Base-by-base conservation (phyloP, 1,284 basidiomycete genomes). In the Fomitiporia mediterranea region DNA sequence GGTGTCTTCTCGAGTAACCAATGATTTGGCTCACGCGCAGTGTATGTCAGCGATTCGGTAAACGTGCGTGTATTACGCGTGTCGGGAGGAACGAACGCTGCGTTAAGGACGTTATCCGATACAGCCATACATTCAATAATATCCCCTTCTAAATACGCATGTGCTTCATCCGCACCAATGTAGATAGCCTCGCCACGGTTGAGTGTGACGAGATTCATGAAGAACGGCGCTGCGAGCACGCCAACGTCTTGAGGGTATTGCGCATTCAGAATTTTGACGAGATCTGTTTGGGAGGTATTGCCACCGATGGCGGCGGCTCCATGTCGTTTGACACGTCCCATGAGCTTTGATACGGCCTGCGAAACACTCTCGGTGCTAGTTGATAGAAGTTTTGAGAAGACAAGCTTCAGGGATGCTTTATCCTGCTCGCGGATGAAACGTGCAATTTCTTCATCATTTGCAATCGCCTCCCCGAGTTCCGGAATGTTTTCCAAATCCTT, bases 231-330 rank as follows among this genome's bases (percentile, higher is more conserved):
- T 64, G 82, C 85, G 58, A 86, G 75, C 35, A 83, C 72, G 32
- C 84, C 84, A 13, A 84, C 70, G 63, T 86, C 84, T 19, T 70
- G 71, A 0, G 82, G 80, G 66, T 81, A 85, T 66, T 85, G 81
- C 25, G 67, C 64, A 58, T 80, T 70, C 27, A 86, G 70, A 60
- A 70, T 73, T 25, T 75, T 56, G 1, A 80, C 72, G 8, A 83
- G 67, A 35, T 77, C 70, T 28, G 70, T 67, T 43, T 74, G 63
- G 3, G 63, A 64, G 53, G 64, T 60, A 28, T 71, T 58, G 58
- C 56, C 42, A 66, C 38, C 69, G 64, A 32, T 59, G 57, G 49
- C 56, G 28, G 46, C 56, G 39, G 40, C 61, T 37, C 28, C 66
- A 57, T 44, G 67, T 64, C 38, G 63, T 59, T 58, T 69, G 59